These are phyloP conservation scores for Cryphonectria parasitica DNA, from an alignment of 2,329 filamentous ascomycete genomes.

Conservation along the genomic window DNA sequence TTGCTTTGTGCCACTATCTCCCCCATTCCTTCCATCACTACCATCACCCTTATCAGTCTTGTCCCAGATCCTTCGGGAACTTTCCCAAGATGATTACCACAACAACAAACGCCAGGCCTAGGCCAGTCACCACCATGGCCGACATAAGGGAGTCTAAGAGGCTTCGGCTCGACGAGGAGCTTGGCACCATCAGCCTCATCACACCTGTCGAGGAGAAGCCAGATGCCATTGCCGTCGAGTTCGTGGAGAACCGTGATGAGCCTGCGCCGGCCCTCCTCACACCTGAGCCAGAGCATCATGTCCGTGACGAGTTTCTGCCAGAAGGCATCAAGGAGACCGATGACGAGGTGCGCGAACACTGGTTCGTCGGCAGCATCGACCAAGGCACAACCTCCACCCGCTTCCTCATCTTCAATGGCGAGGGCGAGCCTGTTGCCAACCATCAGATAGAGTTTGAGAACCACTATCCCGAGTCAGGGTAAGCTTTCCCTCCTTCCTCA, in stretches of 20 bases:
- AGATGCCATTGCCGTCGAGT: slow-evolving; percentile 23
- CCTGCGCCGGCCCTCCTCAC: slow-evolving; percentile 29
- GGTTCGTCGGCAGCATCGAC: slow-evolving; percentile 85
- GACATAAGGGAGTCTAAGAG: slow-evolving; percentile 23
- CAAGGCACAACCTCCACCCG: slow-evolving; percentile 88
- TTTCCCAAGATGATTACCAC: slow-evolving; percentile 28
- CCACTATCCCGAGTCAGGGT: slow-evolving; percentile 84
- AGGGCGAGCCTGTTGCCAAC: slow-evolving; percentile 76
- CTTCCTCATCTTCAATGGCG: slow-evolving; percentile 86
- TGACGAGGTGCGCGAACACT: slow-evolving; percentile 42
- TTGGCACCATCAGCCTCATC: slow-evolving; percentile 27
- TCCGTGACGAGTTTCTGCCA: slow-evolving; percentile 32
- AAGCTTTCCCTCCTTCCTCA: slow-evolving; percentile 42
- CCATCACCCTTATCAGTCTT: slow-evolving; percentile 8
- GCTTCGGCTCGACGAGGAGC: slow-evolving; percentile 21
- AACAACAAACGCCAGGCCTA: slow-evolving; percentile 23
- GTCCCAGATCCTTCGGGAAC: slow-evolving; percentile 5
- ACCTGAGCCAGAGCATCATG: slow-evolving; percentile 7
- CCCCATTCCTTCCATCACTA: slow-evolving; percentile 6
- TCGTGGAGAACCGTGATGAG: slow-evolving; percentile 24
- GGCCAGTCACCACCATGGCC: slow-evolving; percentile 13
- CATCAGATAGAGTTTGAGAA: slow-evolving; percentile 89
- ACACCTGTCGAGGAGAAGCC: slow-evolving; percentile 26
- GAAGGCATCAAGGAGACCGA: slow-evolving; percentile 35
- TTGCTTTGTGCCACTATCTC: slow-evolving; percentile 17